Conservation (phyloP, 2,329 filamentous ascomycete species). For the Hypocrella siamensis region DNA sequence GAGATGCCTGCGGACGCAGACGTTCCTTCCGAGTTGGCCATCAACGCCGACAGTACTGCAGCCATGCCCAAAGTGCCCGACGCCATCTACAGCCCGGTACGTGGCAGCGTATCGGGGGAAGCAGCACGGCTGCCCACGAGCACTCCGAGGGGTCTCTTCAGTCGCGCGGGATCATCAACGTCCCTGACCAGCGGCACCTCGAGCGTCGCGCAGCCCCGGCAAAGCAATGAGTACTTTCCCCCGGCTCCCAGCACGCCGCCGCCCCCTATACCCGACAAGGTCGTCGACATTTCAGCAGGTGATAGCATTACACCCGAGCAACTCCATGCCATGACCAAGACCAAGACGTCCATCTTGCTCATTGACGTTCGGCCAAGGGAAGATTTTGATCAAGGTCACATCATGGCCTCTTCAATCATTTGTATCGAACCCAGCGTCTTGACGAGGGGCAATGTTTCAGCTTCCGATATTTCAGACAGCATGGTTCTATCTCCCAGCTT, state of each 20-base stretch:
- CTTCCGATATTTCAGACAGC: constrained; percentile 46
- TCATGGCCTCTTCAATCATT: constrained; percentile 68
- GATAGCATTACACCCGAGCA: constrained; percentile 50
- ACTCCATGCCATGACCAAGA: constrained; percentile 53
- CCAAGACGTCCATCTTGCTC: constrained; percentile 48
- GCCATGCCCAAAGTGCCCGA: constrained; percentile 55
- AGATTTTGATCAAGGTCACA: constrained; percentile 77
- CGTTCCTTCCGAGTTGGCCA: constrained; percentile 21
- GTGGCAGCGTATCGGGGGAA: constrained; percentile 52
- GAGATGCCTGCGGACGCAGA: constrained; percentile 34
- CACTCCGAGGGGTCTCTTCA: constrained; percentile 47
- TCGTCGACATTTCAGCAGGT: constrained; percentile 34
- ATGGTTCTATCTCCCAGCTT: constrained; percentile 54
- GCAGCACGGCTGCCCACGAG: constrained; percentile 49
- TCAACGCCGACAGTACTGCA: constrained; percentile 34
- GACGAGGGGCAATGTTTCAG: constrained; percentile 50
- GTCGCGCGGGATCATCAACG: constrained; percentile 37
- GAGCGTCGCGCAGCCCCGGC: constrained; percentile 11
- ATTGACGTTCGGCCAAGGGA: constrained; percentile 74
- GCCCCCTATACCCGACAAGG: constrained; percentile 21
- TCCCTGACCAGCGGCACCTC: constrained; percentile 18
- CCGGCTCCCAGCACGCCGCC: constrained; percentile 12
- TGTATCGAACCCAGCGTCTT: constrained; percentile 75
- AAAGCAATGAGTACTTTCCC: constrained; percentile 16
- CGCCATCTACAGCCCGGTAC: constrained; percentile 64